phyloP scores from a whole-genome alignment of 2,329 filamentous ascomycete species.

The Dothistroma septosporum region DNA sequence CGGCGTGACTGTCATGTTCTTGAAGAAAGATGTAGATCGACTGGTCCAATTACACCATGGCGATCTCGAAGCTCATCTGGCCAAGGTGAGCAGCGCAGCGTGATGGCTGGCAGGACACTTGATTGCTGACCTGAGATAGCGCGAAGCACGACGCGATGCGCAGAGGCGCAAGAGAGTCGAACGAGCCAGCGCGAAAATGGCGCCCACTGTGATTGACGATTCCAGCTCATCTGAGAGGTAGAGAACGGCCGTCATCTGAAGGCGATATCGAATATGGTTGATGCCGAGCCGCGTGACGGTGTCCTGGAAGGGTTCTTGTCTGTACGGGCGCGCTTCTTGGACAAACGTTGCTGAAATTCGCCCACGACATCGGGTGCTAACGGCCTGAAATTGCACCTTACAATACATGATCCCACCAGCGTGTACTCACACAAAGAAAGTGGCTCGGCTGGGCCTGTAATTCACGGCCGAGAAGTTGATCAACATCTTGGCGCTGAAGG shows the following conservation, averaged over 20 bases:
- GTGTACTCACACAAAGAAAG: not conserved
- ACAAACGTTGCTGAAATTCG: no score
- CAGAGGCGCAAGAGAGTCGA: not conserved
- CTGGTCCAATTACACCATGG: constrained; percentile 23
- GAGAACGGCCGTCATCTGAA: not conserved
- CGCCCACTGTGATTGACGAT: not conserved
- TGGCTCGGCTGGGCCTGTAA: not conserved
- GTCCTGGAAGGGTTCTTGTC: no score
- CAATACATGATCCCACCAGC: not conserved
- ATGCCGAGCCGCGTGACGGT: no score
- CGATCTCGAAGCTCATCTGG: constrained; percentile 18
- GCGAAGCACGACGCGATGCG: not conserved
- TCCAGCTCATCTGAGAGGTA: not conserved
- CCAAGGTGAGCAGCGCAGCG: constrained; percentile 1
- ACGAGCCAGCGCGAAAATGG: not conserved
- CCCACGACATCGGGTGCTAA: not conserved
- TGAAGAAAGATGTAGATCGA: constrained; percentile 23
- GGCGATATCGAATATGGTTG: not conserved
- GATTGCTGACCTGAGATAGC: not conserved
- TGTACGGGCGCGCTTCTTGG: no score
- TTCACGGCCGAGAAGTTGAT: not conserved
- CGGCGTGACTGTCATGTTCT: constrained; percentile 28
- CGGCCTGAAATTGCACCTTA: not conserved
- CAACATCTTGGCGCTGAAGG: not conserved
- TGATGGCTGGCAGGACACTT: not conserved